Evolutionary conservation across 2,329 filamentous ascomycete genomes (phyloP), one percentile per base, ranked within the genome.

Genomic region (Botrytis porri): DNA sequence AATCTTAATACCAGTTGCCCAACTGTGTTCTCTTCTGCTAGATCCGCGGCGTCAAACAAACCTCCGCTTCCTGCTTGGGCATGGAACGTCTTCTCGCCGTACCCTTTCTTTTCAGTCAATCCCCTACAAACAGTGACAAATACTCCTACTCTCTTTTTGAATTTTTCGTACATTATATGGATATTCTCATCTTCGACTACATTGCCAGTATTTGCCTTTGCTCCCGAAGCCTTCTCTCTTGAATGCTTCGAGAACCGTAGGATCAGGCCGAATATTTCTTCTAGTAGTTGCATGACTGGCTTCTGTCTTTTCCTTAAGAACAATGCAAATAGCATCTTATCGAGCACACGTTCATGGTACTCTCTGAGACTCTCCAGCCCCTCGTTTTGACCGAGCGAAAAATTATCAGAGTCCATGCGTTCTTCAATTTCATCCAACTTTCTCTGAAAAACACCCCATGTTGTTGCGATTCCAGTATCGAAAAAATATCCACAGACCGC

Each of bases 401-500:
- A 60, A 48, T 77, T 75, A 1, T 84, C 84, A 1, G 78, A 82
- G 22, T 83, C 82, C 0, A 95, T 82, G 29, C 85, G 84, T 2
- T 78, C 79, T 80, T 95, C 88, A 22, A 96, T 85, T 14, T 83
- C 84, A 39, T 89, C 84, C 0, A 98, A 84, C 76, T 89, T 91
- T 0, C 80, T 79, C 66, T 92, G 88, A 74, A 98, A 95, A 0
- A 84, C 83, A 35, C 83, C 84, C 95, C 95, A 98, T 0, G 91
- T 89, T 25, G 87, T 85, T 12, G 87, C 87, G 69, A 98, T 90
- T 2, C 92, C 94, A 0, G 89, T 88, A 73, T 95, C 93, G 75
- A 97, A 91, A 77, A 95, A 92, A 79, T 98, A 96, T 1, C 90
- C 88, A 57, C 90, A 88, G 0, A 98, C 82, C 16, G 88, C 88